phyloP scores from a whole-genome alignment of 805 yeast species.

The Schwanniomyces polymorphus region DNA sequence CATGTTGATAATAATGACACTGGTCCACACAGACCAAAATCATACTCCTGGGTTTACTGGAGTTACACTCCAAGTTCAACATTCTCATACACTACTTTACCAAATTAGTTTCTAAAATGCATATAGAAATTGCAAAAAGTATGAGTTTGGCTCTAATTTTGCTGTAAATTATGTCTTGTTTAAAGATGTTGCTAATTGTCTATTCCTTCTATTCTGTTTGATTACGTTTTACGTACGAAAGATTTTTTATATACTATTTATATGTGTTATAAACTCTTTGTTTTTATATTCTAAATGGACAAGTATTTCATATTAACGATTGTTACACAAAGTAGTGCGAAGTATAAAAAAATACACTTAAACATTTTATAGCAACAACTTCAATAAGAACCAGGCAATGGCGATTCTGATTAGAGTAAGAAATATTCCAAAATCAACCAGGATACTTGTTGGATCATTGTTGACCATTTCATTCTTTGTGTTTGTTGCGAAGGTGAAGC shows the following conservation, averaged over 20 bases:
- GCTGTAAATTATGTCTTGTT: neutral
- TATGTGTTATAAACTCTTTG: slow-evolving; percentile 3
- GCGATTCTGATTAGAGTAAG: slow-evolving; percentile 7
- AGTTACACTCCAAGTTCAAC: slow-evolving; percentile 54
- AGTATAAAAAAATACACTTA: neutral
- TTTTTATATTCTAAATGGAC: neutral
- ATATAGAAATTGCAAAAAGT: neutral
- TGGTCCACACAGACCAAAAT: slow-evolving; percentile 45
- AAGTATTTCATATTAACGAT: neutral
- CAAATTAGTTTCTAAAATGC: neutral
- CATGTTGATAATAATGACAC: slow-evolving; percentile 82
- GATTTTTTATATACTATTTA: neutral
- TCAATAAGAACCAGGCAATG: slow-evolving; percentile 1
- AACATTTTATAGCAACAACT: neutral
- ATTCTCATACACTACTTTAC: slow-evolving; percentile 57
- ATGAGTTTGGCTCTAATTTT: slow-evolving; percentile 6
- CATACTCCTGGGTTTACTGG: slow-evolving; percentile 43
- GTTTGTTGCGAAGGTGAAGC: slow-evolving; percentile 39
- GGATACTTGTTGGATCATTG: slow-evolving; percentile 41
- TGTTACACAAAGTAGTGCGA: slow-evolving; percentile 3
- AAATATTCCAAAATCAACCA: slow-evolving; percentile 48
- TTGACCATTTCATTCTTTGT: slow-evolving; percentile 40
- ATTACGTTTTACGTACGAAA: neutral
- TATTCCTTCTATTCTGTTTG: slow-evolving; percentile 1
- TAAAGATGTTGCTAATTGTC: neutral